Evolutionary conservation across 148 eudicot genomes (phyloP), one percentile per base, ranked within the genome.

Genomic region (Chenopodium quinoa): DNA sequence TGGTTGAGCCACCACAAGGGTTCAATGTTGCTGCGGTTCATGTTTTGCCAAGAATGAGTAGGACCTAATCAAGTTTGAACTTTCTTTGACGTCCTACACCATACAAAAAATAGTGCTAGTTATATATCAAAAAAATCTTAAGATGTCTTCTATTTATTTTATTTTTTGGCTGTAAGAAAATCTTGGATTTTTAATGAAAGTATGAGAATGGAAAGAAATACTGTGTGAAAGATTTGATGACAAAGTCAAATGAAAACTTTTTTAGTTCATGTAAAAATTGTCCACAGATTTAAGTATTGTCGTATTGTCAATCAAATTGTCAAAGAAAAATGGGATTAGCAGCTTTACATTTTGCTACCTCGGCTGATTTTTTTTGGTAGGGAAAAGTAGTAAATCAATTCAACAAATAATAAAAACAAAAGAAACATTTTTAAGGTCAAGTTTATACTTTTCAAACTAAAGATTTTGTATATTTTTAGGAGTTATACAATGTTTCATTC

Each of bases 31-130:
- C 87, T 23, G 89, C 87, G 7, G 81, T 90, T 71, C 98, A 94
- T 84, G 73, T 94, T 50, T 86, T 94, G 89, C 97, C 98, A 0
- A 85, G 97, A 46, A 44, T 71, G 52, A 37, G 75, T 71, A 9
- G 75, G 54, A 14, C 16, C 25, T 27, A 44, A 27, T 71, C 54
- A 10, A 22, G 29, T 71, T 40, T 71, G 52, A 27, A 27, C 27
- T 27, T 27, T 27, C 27, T 27, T 27, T 27, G 27, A 27, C 27
- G 27, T 27, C 27, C 27, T 27, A 27, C 27, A 27, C 27, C 27
- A 27, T 27, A 27, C 27, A 0, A 27, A 27, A 27, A 27, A 27
- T 27, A 27, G 44, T 40, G 8, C 7, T 22, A 27, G 23, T 63
- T 6, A 0, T 27, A 27, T 27, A 27, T 27, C 27, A 27, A 27